phyloP scores from a whole-genome alignment of 495 filamentous ascomycete species.

The Corynascus novoguineensis region DNA sequence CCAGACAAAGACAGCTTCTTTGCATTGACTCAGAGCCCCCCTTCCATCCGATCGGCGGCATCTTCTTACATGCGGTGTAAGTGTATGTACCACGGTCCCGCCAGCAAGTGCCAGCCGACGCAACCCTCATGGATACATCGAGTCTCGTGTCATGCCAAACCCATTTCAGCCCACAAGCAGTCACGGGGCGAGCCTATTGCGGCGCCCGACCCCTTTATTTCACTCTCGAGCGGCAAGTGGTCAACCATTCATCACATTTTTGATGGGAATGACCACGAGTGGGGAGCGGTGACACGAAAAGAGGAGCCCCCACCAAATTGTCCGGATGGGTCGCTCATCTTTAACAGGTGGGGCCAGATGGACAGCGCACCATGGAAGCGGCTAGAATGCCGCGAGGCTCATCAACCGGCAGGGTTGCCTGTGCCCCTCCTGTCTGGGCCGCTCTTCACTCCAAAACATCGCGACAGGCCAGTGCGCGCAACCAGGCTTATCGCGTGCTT shows the following conservation, averaged over 20 bases:
- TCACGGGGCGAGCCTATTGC: constrained; percentile 13
- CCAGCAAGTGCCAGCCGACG: not conserved
- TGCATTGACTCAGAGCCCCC: constrained; percentile 21
- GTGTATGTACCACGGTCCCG: not conserved
- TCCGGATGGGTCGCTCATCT: constrained; percentile 2
- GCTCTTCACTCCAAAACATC: not conserved
- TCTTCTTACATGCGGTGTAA: constrained; percentile 16
- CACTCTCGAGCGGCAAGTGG: not conserved
- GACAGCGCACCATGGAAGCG: constrained; percentile 24
- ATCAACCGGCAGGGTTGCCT: not conserved
- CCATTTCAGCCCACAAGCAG: not conserved
- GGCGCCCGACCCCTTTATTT: not conserved
- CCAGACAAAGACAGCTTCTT: not conserved
- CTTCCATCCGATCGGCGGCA: constrained; percentile 14
- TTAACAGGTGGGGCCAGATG: constrained; percentile 4
- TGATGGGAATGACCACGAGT: not conserved
- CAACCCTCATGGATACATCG: constrained; percentile 1
- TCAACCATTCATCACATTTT: constrained; percentile 7
- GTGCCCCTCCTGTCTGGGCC: not conserved
- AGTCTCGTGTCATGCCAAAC: constrained; percentile 9
- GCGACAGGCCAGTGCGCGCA: not conserved
- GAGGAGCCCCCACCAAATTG: not conserved
- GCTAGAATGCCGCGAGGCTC: constrained; percentile 19
- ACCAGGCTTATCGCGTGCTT: not conserved
- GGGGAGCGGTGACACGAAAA: not conserved